These are phyloP conservation scores for Yamadazyma taylorii DNA, from an alignment of 1,139 yeast species.

Conservation along the genomic window DNA sequence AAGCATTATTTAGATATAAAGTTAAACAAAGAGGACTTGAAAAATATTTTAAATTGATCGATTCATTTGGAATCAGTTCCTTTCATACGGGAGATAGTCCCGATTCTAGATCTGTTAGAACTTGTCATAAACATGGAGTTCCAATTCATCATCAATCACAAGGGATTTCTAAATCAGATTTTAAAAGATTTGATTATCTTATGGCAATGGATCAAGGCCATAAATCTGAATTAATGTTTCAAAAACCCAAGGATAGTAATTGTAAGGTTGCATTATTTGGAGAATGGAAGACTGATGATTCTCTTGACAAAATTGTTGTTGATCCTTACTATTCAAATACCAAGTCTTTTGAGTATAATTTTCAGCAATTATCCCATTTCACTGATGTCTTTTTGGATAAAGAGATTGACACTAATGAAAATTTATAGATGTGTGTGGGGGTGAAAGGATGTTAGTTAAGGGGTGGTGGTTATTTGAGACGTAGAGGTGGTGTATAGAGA, in stretches of 20 bases:
- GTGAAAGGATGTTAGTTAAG: too few relatives aligned
- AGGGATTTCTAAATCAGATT: conserved; percentile 59
- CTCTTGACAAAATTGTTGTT: conserved; percentile 59
- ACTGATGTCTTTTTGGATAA: conserved; percentile 60
- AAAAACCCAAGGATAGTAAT: conserved; percentile 56
- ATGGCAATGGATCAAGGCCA: conserved; percentile 84
- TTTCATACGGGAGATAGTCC: conserved; percentile 84
- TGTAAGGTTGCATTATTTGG: conserved; percentile 71
- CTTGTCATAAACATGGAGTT: conserved; percentile 71
- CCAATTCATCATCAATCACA: conserved; percentile 78
- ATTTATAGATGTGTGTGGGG: neutral
- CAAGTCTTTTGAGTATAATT: conserved; percentile 79
- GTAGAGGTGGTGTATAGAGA: neutral
- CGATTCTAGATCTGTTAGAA: conserved; percentile 68
- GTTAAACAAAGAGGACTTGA: conserved; percentile 51
- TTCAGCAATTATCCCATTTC: conserved; percentile 71
- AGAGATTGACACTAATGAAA: conserved; percentile 31
- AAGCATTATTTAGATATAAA: conserved; percentile 75
- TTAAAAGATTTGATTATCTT: conserved; percentile 73
- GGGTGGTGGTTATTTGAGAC: too few relatives aligned
- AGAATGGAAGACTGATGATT: conserved; percentile 58
- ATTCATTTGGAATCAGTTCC: conserved; percentile 87
- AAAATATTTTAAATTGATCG: conserved; percentile 52
- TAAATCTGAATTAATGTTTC: conserved; percentile 53
- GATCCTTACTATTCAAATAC: conserved; percentile 93